Conservation (phyloP, 140 eudicot species). For the Bidens hawaiensis region DNA sequence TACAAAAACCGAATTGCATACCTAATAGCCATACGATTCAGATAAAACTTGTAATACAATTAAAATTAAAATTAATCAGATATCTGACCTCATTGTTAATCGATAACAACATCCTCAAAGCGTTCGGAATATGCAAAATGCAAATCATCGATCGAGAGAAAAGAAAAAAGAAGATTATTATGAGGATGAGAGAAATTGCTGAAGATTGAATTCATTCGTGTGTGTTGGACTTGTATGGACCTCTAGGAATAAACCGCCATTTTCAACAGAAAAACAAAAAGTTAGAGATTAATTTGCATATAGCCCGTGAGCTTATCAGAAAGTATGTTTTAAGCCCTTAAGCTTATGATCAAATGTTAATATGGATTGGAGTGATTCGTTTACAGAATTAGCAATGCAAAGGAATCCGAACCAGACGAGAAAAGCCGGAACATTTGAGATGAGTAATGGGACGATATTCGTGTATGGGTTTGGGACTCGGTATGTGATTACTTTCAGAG, state of each 20-base stretch:
- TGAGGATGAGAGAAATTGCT: not conserved
- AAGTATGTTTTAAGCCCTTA: not conserved
- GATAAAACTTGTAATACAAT: slow-evolving; percentile 2
- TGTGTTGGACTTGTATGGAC: slow-evolving; percentile 14
- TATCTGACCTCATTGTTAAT: slow-evolving; percentile 13
- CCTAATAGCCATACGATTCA: not conserved
- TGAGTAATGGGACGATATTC: too few relatives aligned
- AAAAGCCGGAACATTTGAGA: too few relatives aligned
- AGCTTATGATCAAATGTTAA: too few relatives aligned
- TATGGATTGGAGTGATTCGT: too few relatives aligned
- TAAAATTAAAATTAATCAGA: not conserved
- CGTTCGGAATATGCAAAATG: slow-evolving; percentile 11
- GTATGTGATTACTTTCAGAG: too few relatives aligned
- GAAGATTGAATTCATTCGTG: slow-evolving; percentile 9
- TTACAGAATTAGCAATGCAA: too few relatives aligned
- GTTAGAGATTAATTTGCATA: slow-evolving; percentile 1
- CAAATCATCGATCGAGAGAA: slow-evolving; percentile 1
- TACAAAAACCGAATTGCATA: not conserved
- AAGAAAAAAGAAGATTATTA: not conserved
- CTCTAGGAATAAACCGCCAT: slow-evolving; percentile 23
- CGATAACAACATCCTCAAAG: not conserved
- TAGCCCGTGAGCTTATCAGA: not conserved
- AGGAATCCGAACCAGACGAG: too few relatives aligned
- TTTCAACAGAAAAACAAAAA: slow-evolving; percentile 4
- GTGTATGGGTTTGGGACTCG: too few relatives aligned